phyloP scores from a whole-genome alignment of 2,329 filamentous ascomycete genomes.

The Alternaria brassicicola region DNA sequence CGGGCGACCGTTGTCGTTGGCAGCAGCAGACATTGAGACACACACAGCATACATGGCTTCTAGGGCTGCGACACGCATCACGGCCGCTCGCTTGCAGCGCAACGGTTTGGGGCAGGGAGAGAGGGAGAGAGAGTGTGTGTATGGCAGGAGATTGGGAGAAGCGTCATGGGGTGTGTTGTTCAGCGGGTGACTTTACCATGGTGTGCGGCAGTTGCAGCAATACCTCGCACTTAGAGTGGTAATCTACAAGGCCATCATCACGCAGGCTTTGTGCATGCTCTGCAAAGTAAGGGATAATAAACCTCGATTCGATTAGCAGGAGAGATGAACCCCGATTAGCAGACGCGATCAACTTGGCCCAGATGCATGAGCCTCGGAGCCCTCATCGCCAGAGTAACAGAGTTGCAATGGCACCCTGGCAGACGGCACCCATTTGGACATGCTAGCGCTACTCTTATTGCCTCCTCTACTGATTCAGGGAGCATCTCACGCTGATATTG shows the following conservation, averaged over 20 bases:
- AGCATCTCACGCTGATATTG: neutral
- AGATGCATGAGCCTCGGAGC: neutral
- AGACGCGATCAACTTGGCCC: neutral
- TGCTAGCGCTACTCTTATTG: constrained; percentile 20
- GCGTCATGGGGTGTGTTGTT: neutral
- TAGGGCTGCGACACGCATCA: neutral
- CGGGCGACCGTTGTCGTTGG: constrained; percentile 2
- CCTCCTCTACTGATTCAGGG: neutral
- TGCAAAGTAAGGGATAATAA: neutral
- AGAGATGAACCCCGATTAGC: too few species aligned
- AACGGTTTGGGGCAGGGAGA: neutral
- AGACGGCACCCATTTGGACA: constrained; percentile 12
- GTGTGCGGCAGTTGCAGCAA: neutral
- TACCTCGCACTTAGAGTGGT: neutral
- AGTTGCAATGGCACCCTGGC: constrained; percentile 25
- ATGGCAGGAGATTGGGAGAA: neutral
- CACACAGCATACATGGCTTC: constrained; percentile 5
- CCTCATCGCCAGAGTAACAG: constrained; percentile 6
- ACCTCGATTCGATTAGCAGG: too few species aligned
- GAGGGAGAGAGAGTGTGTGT: too few species aligned
- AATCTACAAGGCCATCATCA: neutral
- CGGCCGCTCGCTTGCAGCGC: neutral
- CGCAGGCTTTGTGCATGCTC: neutral
- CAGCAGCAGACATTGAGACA: constrained; percentile 13
- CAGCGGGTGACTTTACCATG: neutral